Conservation (phyloP, 768 basidiomycete species). For the Lactarius akahatsu region DNA sequence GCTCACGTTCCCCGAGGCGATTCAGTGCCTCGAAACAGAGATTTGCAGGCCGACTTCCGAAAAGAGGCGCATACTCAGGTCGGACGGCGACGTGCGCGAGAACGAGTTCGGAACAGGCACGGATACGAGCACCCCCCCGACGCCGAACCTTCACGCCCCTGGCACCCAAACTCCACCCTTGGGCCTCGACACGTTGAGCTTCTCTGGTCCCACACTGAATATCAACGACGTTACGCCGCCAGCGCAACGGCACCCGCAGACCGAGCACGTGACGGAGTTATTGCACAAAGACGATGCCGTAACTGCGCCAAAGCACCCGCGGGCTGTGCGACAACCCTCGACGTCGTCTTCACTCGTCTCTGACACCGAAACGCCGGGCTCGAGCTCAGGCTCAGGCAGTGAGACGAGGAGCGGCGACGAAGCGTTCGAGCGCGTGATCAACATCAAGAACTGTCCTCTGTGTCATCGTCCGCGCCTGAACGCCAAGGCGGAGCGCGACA, state of each 20-base stretch:
- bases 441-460: constrained; percentile 90
- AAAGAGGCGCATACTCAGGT: constrained; percentile 60
- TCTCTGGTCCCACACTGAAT: constrained; percentile 53
- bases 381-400: constrained; percentile 30
- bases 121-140: constrained; percentile 53
- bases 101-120: constrained; percentile 25
- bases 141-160: constrained; percentile 46
- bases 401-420: constrained; percentile 34
- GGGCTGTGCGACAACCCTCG: constrained; percentile 32
- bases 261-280: constrained; percentile 10
- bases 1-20: constrained; percentile 73
- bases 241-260: background rate
- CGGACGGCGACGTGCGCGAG: constrained; percentile 38
- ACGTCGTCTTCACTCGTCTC: constrained; percentile 45
- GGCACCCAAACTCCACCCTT: constrained; percentile 37
- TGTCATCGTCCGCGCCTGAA: constrained; percentile 87
- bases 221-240: constrained; percentile 30
- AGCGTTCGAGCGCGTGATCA: constrained; percentile 82
- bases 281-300: background rate
- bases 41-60: constrained; percentile 71
- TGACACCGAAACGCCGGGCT: constrained; percentile 43
- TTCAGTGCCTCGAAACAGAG: constrained; percentile 85
- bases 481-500: constrained; percentile 88
- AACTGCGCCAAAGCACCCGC: constrained; percentile 3
- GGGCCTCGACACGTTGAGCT: constrained; percentile 57